A percentile compares a stretch with the other conserved stretches of the same genome.
Conservation (phyloP, 2,329 filamentous ascomycete genomes). For the Stachybotrys chartarum region DNA sequence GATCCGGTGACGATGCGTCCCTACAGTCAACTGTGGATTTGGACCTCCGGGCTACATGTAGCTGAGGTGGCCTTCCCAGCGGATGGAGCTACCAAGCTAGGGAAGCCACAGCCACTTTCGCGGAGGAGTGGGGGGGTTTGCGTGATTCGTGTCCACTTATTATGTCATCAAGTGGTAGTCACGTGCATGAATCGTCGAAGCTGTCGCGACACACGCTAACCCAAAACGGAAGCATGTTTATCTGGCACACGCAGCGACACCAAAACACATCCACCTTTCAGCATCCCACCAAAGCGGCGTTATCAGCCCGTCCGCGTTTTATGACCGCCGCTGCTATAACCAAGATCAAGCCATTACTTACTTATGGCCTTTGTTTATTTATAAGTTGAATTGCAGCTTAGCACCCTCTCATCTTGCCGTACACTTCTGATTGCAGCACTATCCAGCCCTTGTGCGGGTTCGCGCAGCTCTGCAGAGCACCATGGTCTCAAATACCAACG, state of each 20-base stretch:
- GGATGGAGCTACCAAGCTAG: background rate
- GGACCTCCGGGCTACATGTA: conserved; percentile 13
- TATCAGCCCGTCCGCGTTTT: background rate
- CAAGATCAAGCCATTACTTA: background rate
- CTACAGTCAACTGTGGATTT: too few relatives aligned
- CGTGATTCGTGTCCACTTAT: too few relatives aligned
- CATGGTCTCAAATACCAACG: background rate
- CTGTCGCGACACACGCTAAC: conserved; percentile 8
- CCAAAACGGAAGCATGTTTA: conserved; percentile 22
- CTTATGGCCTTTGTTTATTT: background rate
- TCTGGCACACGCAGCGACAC: conserved; percentile 3
- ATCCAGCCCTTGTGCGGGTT: background rate
- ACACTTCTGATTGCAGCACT: background rate
- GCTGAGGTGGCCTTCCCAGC: conserved; percentile 25
- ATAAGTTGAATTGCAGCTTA: background rate
- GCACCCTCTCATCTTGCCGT: background rate
- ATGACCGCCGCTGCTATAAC: background rate
- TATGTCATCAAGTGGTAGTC: too few relatives aligned
- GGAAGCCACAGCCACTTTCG: background rate
- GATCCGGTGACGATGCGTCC: too few relatives aligned
- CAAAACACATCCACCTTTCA: conserved; percentile 15
- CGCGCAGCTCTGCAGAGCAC: background rate
- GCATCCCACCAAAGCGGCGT: background rate
- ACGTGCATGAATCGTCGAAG: background rate
- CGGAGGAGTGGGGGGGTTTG: background rate